Percentiles rank a stretch among this genome's conserved stretches.
phyloP scores from a whole-genome alignment of 208 protist species.

The Angomonas deanei region DNA sequence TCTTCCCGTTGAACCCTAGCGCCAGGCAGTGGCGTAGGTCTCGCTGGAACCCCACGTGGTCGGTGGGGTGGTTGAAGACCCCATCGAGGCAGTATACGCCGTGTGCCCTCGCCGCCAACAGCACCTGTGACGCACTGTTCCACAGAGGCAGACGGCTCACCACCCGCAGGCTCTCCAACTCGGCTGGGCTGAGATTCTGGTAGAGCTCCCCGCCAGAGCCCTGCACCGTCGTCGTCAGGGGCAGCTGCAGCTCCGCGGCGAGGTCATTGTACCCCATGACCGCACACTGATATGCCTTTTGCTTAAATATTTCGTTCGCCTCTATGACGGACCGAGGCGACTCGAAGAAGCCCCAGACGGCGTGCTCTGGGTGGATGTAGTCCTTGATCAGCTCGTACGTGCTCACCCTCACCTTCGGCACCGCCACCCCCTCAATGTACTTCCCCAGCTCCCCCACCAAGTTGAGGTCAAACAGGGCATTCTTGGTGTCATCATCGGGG shows the following conservation, averaged over 20 bases:
- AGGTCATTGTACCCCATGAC: conserved; percentile 72
- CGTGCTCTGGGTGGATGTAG: conserved; percentile 70
- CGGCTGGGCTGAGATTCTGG: neutral
- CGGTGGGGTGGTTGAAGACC: conserved; percentile 69
- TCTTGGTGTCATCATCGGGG: conserved; percentile 53
- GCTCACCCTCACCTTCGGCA: conserved; percentile 51
- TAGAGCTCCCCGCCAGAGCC: neutral
- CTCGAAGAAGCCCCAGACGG: conserved; percentile 83
- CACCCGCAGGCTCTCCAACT: conserved; percentile 16
- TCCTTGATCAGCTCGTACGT: conserved; percentile 49
- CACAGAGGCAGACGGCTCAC: conserved; percentile 32
- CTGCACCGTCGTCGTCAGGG: conserved; percentile 4
- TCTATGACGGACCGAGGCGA: conserved; percentile 59
- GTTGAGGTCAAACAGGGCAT: conserved; percentile 78
- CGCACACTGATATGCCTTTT: conserved; percentile 56
- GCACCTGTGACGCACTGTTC: conserved; percentile 50
- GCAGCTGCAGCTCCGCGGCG: conserved; percentile 38
- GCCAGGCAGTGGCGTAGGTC: conserved; percentile 38
- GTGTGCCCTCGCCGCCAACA: conserved; percentile 52
- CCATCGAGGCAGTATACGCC: conserved; percentile 71
- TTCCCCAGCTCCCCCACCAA: conserved; percentile 57
- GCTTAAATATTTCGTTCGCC: conserved; percentile 55
- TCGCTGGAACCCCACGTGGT: conserved; percentile 53
- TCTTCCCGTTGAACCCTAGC: conserved; percentile 81
- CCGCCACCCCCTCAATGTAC: conserved; percentile 65